These are phyloP conservation scores for Fusarium sp. DNA, from an alignment of 2,329 filamentous ascomycete species.

Conservation along the genomic window DNA sequence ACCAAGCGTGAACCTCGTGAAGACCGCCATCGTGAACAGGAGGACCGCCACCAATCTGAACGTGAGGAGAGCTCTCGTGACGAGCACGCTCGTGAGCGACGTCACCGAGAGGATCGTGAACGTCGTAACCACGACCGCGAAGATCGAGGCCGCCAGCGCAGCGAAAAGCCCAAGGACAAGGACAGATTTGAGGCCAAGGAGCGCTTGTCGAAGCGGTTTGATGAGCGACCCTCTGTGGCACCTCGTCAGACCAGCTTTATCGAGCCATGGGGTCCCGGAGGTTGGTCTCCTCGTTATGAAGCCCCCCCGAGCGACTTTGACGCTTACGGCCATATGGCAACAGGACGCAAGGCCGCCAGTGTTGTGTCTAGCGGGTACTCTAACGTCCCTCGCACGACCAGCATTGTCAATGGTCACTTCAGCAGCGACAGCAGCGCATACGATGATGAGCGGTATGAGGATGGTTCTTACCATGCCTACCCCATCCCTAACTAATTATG, in stretches of 20 bases:
- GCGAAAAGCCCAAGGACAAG: slow-evolving; percentile 48
- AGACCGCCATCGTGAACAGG: slow-evolving; percentile 43
- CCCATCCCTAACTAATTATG: slow-evolving; percentile 50
- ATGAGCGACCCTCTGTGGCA: slow-evolving; percentile 48
- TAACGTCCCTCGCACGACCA: slow-evolving; percentile 49
- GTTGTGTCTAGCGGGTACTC: slow-evolving; percentile 46
- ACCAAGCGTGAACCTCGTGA: slow-evolving; percentile 46
- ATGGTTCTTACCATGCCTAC: slow-evolving; percentile 54
- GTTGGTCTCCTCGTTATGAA: slow-evolving; percentile 48
- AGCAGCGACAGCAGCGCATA: slow-evolving; percentile 49
- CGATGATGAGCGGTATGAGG: slow-evolving; percentile 51
- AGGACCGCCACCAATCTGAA: slow-evolving; percentile 40
- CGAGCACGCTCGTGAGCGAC: slow-evolving; percentile 36
- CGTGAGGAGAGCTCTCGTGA: slow-evolving; percentile 42
- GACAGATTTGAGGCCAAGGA: slow-evolving; percentile 51
- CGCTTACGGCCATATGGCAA: slow-evolving; percentile 47
- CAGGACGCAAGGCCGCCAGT: slow-evolving; percentile 47
- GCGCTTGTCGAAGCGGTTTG: slow-evolving; percentile 55
- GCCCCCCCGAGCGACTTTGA: slow-evolving; percentile 44
- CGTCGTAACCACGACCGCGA: slow-evolving; percentile 45
- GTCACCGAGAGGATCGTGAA: slow-evolving; percentile 44
- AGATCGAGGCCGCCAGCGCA: slow-evolving; percentile 39
- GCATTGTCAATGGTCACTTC: slow-evolving; percentile 47
- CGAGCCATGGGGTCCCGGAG: slow-evolving; percentile 51
- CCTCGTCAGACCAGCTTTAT: slow-evolving; percentile 52